Percentiles rank a stretch among this genome's conserved stretches.
phyloP scores from a whole-genome alignment of 305 asterid species.

The Ajuga reptans region DNA sequence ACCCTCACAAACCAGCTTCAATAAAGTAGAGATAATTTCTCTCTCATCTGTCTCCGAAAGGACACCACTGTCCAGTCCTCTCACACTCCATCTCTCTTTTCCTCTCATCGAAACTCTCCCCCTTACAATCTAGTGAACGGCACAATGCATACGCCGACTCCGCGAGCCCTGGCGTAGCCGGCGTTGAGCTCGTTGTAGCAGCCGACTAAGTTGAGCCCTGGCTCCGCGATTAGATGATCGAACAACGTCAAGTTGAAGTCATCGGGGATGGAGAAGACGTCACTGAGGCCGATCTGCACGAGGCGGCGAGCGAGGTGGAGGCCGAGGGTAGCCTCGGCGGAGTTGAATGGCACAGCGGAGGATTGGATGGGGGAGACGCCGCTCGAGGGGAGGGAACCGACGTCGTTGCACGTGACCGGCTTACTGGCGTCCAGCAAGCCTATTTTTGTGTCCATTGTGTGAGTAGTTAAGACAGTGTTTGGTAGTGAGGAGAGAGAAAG shows the following conservation, averaged over 20 bases:
- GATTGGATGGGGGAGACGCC: conserved; percentile 36
- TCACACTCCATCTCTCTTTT: too few species aligned
- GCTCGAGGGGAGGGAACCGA: conserved; percentile 39
- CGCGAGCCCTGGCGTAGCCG: conserved; percentile 76
- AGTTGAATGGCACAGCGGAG: conserved; percentile 26
- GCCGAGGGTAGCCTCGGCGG: conserved; percentile 69
- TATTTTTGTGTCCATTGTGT: conserved; percentile 46
- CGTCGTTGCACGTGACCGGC: conserved; percentile 32
- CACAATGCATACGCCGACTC: conserved; percentile 84
- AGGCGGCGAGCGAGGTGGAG: conserved; percentile 87
- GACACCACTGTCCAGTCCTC: too few species aligned
- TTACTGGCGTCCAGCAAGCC: conserved; percentile 41
- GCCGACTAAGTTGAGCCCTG: conserved; percentile 63
- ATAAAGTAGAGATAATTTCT: too few species aligned
- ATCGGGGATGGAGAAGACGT: conserved; percentile 73
- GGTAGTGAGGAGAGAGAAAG: neutral
- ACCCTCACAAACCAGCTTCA: too few species aligned
- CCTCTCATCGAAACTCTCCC: too few species aligned
- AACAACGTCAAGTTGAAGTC: conserved; percentile 71
- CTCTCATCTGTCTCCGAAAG: too few species aligned
- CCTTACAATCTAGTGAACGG: too few species aligned
- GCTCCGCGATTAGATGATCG: conserved; percentile 72
- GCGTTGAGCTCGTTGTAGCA: conserved; percentile 94
- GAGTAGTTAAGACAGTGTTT: neutral
- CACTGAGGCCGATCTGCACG: conserved; percentile 60